Evolutionary conservation across 139 green algal genomes (phyloP).

Genomic region (Protoeuglena noctilucae): DNA sequence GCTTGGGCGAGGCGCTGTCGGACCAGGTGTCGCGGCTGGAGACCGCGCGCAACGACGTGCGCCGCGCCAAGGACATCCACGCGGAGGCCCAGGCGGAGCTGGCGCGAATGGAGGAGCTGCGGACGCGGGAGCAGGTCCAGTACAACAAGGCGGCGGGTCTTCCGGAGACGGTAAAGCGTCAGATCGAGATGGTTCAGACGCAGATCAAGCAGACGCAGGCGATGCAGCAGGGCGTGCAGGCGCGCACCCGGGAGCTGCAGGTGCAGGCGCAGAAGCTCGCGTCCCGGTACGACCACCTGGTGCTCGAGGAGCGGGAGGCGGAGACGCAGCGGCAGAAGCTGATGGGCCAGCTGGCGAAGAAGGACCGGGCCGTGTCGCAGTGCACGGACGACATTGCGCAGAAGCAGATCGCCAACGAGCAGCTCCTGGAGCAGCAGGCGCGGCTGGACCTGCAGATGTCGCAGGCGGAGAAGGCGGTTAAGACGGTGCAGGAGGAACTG

Average conservation of each 20-base stretch:
- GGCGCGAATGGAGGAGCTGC: constrained; percentile 7
- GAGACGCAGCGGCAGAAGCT: constrained; percentile 4
- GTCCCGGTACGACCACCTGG: constrained; percentile 2
- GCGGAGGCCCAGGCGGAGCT: constrained; percentile 1
- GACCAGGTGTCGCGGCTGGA: not conserved
- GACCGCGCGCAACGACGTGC: not conserved
- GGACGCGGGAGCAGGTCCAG: constrained; percentile 4
- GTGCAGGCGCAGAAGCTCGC: constrained; percentile 21
- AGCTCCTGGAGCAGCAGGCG: constrained; percentile 35
- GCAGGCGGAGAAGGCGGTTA: constrained; percentile 1
- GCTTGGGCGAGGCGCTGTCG: not conserved
- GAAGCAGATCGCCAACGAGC: constrained; percentile 40
- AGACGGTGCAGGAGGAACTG: constrained; percentile 6
- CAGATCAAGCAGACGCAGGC: constrained; percentile 13
- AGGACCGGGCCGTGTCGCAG: constrained; percentile 38
- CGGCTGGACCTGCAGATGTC: constrained; percentile 24
- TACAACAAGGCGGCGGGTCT: constrained; percentile 9
- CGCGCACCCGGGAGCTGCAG: not conserved
- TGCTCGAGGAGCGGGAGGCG: not conserved
- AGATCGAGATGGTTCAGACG: constrained; percentile 9
- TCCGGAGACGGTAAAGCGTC: constrained; percentile 9
- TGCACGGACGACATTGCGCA: constrained; percentile 56
- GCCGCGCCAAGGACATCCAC: constrained; percentile 12
- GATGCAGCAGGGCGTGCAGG: not conserved
- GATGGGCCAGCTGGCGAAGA: constrained; percentile 21